Percentiles rank a stretch among this genome's conserved stretches.
Conservation (phyloP, 441 rosid species). For the Populus hybrid region DNA sequence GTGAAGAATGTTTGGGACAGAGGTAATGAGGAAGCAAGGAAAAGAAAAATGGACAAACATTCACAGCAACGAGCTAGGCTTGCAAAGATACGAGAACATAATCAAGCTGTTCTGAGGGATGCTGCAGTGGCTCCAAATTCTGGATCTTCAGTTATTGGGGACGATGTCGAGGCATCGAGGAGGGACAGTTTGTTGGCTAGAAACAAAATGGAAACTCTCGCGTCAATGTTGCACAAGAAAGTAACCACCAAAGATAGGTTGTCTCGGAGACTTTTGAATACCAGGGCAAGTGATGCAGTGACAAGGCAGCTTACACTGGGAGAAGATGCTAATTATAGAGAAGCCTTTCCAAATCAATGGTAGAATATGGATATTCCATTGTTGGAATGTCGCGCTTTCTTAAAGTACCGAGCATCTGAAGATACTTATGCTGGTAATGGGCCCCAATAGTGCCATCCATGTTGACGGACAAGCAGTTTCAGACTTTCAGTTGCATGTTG, state of each 20-base stretch:
- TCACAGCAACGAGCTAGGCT: too few species aligned
- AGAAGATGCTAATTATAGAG: constrained; percentile 60
- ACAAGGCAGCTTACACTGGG: constrained; percentile 45
- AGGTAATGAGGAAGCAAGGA: too few species aligned
- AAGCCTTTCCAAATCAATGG: constrained; percentile 88
- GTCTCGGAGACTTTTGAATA: constrained; percentile 49
- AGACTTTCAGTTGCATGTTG: background rate
- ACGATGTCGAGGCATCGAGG: too few species aligned
- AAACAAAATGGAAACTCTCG: constrained; percentile 55
- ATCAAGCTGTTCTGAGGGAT: too few species aligned
- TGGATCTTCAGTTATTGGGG: too few species aligned
- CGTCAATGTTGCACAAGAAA: constrained; percentile 62
- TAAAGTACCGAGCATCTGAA: background rate
- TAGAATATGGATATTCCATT: constrained; percentile 20
- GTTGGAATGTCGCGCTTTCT: background rate
- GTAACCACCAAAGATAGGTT: constrained; percentile 65
- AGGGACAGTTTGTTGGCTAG: too few species aligned
- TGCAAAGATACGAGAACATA: too few species aligned
- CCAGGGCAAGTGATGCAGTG: constrained; percentile 45
- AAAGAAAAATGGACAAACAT: too few species aligned
- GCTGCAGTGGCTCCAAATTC: too few species aligned
- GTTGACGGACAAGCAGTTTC: background rate
- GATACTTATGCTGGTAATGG: background rate
- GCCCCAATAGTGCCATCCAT: background rate
- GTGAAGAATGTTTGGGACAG: too few species aligned